Conservation (phyloP, 2,329 filamentous ascomycete genomes). For the Trichoderma pleuroti region DNA sequence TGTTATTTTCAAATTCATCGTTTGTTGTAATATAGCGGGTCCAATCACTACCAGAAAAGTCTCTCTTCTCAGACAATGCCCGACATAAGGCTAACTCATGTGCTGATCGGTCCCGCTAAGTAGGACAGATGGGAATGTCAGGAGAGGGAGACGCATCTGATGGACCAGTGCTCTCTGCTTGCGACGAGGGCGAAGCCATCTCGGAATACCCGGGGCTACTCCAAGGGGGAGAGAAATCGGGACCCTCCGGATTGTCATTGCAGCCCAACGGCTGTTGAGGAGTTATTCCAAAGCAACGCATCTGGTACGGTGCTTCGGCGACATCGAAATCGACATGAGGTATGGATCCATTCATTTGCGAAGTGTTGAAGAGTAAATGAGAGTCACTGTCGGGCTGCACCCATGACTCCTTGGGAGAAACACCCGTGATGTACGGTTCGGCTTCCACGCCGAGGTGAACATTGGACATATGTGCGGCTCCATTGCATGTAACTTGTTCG, state of each 20-base stretch:
- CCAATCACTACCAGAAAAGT: background rate
- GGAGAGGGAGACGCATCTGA: background rate
- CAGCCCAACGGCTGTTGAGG: background rate
- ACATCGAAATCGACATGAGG: background rate
- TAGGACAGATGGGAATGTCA: background rate
- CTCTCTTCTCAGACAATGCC: background rate
- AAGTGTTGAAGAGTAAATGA: too few species aligned
- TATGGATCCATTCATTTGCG: background rate
- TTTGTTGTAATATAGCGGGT: background rate
- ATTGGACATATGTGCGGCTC: background rate
- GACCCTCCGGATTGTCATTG: too few species aligned
- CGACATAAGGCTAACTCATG: background rate
- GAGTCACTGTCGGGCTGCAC: background rate
- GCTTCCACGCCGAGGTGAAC: background rate
- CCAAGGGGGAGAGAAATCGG: too few species aligned
- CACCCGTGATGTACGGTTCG: background rate
- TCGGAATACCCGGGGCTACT: background rate
- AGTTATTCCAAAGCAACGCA: background rate
- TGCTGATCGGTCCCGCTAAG: background rate
- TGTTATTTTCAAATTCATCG: background rate
- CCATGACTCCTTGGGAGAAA: background rate
- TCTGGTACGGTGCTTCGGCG: too few species aligned
- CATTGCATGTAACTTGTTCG: background rate
- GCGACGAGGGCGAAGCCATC: background rate
- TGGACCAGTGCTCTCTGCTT: background rate